Base-by-base conservation (phyloP, 2,329 filamentous ascomycete species). In the Dothideomycetes sp. region DNA sequence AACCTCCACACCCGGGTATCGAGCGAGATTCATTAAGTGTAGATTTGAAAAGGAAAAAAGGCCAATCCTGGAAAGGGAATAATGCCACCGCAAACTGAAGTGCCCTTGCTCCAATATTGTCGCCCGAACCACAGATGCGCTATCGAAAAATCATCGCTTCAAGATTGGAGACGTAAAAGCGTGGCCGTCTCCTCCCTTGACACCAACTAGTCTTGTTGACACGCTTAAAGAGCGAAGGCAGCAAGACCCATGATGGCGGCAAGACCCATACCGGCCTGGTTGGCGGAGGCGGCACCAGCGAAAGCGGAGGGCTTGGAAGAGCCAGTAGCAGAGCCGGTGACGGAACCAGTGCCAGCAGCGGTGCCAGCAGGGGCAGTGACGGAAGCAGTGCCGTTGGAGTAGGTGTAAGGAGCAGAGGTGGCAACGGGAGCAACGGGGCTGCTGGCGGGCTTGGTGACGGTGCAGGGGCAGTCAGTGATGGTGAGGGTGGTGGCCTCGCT, bases 201-300 rank as follows among this genome's bases (percentile, higher is more conserved):
- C 22, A 27, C 22, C 22, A 27, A n/a, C n/a, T n/a, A 27, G 22
- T 27, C 22, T 5, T 10, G 14, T 15, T 15, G 12, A 43, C 11
- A 15, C 40, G 37, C 42, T 47, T 45, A 47, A 34, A 47, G 41
- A 24, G 33, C 34, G 34, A 44, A 31, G 52, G 65, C 67, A 47
- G 62, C 66, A 47, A 70, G 60, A 60, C 66, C 71, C 52, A 70
- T 61, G 49, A 74, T 57, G 54, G 66, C 69, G 43, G 68, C 65
- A 46, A 75, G 60, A 51, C 66, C 68, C 43, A 65, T 69, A 53
- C 68, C 69, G 31, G 59, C 62, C 60, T 69, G 65, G 54, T 62
- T 60, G 52, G 68, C 70, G 17, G 34, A 70, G 41, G 68, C 70
- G 11, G 45, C 71, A 41, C 69, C 71, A 43, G 69, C 72, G 66